Conservation (phyloP, 495 filamentous ascomycete genomes). For the Hypoxylon fragiforme region DNA sequence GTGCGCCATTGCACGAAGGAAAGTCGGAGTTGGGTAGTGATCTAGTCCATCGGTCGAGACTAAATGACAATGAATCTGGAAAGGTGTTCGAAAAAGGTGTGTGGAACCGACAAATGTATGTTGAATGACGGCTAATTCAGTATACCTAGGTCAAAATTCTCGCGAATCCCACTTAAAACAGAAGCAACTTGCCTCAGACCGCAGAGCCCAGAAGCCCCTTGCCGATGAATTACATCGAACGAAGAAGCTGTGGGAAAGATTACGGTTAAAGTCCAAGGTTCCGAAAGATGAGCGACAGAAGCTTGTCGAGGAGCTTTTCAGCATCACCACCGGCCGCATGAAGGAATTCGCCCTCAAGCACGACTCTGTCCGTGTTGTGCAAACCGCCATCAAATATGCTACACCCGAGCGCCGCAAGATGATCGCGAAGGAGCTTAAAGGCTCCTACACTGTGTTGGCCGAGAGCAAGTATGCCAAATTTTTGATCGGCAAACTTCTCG, state of each 20-base stretch:
- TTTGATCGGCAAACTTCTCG: conserved; percentile 89
- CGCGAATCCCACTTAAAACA: conserved; percentile 91
- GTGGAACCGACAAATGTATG: conserved; percentile 5
- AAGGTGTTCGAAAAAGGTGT: conserved; percentile 41
- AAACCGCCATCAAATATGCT: conserved; percentile 95
- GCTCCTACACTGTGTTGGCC: conserved; percentile 79
- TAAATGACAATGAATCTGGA: conserved; percentile 24
- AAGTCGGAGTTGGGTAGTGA: not conserved
- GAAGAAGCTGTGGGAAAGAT: conserved; percentile 94
- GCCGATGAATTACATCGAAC: conserved; percentile 85
- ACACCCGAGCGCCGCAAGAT: conserved; percentile 77
- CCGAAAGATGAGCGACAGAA: conserved; percentile 81
- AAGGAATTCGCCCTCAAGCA: conserved; percentile 98
- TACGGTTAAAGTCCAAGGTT: conserved; percentile 90
- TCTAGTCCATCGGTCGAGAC: conserved; percentile 10
- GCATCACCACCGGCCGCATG: conserved; percentile 84
- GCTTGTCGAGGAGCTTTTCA: conserved; percentile 84
- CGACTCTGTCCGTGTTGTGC: conserved; percentile 90
- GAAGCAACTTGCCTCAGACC: conserved; percentile 81
- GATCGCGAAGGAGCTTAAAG: conserved; percentile 86
- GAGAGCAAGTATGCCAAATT: conserved; percentile 98
- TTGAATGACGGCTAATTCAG: conserved; percentile 16
- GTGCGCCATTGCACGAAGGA: conserved; percentile 26
- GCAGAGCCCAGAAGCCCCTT: conserved; percentile 89
- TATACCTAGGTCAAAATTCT: conserved; percentile 53